phyloP scores from a whole-genome alignment of 371 early-diverging fungal species.

The Amoeboaphelidium occidentale region DNA sequence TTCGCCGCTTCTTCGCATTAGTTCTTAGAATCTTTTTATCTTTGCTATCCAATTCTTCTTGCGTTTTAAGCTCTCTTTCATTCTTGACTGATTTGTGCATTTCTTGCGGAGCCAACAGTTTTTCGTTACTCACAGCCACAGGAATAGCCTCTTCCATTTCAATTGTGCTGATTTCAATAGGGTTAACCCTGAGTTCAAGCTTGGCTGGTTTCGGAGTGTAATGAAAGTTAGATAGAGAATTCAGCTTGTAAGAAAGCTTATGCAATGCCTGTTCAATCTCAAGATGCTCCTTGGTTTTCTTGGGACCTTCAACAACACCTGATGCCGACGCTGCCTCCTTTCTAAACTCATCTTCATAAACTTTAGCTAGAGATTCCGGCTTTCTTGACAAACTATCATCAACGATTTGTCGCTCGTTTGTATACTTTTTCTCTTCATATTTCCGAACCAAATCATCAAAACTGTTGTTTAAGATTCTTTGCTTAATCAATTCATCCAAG shows the following conservation, averaged over 20 bases:
- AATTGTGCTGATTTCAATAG: constrained; percentile 53
- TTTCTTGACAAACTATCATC: constrained; percentile 56
- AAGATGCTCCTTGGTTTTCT: neutral
- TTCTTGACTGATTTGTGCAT: constrained; percentile 29
- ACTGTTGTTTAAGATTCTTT: constrained; percentile 48
- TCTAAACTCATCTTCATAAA: constrained; percentile 74
- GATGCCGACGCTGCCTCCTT: constrained; percentile 24
- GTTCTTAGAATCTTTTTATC: too few relatives aligned
- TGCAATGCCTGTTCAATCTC: constrained; percentile 49
- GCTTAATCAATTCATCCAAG: constrained; percentile 76
- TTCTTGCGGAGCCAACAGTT: constrained; percentile 70
- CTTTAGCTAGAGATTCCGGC: constrained; percentile 59
- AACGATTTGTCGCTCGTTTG: constrained; percentile 47
- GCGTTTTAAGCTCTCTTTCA: neutral
- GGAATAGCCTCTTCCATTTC: constrained; percentile 87
- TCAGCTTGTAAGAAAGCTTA: constrained; percentile 47
- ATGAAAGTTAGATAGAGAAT: constrained; percentile 76
- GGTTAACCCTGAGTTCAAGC: constrained; percentile 47
- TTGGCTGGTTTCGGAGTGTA: constrained; percentile 43
- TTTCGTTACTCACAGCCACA: constrained; percentile 52
- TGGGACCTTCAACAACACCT: constrained; percentile 33
- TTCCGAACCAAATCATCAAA: constrained; percentile 83
- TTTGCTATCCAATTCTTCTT: too few relatives aligned
- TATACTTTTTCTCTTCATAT: constrained; percentile 23
- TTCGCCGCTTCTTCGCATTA: too few relatives aligned